A percentile compares a stretch with the other conserved stretches of the same genome.
Conservation (phyloP, 2,329 filamentous ascomycete species). For the Sporothrix schenckii region DNA sequence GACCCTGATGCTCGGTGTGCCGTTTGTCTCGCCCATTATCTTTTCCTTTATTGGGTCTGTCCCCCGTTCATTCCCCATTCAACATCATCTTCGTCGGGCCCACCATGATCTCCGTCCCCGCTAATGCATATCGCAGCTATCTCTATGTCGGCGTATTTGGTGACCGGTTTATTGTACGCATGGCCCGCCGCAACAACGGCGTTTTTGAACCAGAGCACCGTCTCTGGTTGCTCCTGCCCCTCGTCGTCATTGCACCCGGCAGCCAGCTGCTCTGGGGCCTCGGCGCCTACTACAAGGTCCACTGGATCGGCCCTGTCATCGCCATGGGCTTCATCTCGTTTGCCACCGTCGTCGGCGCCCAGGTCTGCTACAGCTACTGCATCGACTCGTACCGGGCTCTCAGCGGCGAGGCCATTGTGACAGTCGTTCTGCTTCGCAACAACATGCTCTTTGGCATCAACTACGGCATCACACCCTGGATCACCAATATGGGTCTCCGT, state of each 20-base stretch:
- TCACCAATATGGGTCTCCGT: constrained; percentile 4
- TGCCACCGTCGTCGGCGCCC: constrained; percentile 1
- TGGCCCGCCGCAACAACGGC: constrained; percentile 8
- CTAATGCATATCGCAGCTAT: neutral
- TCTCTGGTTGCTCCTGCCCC: neutral
- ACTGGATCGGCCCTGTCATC: constrained; percentile 4
- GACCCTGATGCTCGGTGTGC: constrained; percentile 3
- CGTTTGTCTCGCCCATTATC: constrained; percentile 3
- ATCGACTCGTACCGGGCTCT: neutral
- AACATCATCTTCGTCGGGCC: too few species aligned
- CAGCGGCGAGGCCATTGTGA: constrained; percentile 10
- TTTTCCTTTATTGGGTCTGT: neutral
- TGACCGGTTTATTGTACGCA: neutral
- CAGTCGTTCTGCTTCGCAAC: constrained; percentile 4
- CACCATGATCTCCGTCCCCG: too few species aligned
- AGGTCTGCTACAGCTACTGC: constrained; percentile 13
- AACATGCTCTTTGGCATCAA: constrained; percentile 13
- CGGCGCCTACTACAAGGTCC: constrained; percentile 11
- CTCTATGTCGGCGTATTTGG: constrained; percentile 9
- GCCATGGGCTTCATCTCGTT: constrained; percentile 14
- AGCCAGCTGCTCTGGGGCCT: neutral
- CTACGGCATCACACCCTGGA: constrained; percentile 5
- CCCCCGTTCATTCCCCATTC: too few species aligned
- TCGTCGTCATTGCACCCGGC: neutral
- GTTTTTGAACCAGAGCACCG: constrained; percentile 5